Percentiles rank a stretch among this genome's conserved stretches.
These are phyloP conservation scores for Boletus sp. DNA, from an alignment of 1,284 basidiomycete genomes.

Conservation along the genomic window DNA sequence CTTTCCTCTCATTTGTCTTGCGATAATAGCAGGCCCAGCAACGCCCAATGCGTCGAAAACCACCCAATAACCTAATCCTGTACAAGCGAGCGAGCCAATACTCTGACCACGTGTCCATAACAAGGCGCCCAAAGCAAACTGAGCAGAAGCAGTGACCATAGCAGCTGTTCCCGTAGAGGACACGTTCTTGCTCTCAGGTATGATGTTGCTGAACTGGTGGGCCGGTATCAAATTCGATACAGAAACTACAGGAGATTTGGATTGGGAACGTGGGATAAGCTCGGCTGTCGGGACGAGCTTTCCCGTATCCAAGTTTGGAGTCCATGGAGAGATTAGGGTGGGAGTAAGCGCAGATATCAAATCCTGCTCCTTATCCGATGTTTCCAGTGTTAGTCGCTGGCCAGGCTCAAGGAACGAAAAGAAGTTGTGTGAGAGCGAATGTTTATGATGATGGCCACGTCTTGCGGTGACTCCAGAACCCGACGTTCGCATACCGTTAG, in stretches of 20 bases:
- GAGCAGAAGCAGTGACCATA: constrained; percentile 33
- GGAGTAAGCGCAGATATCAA: constrained; percentile 26
- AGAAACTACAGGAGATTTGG: constrained; percentile 23
- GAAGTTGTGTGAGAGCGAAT: constrained; percentile 92
- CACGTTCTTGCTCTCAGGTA: constrained; percentile 2
- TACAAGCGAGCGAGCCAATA: constrained; percentile 82
- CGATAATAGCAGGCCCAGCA: constrained; percentile 41
- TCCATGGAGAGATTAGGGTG: constrained; percentile 23
- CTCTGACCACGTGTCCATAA: constrained; percentile 94
- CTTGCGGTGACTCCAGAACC: constrained; percentile 33
- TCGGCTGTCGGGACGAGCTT: constrained; percentile 5
- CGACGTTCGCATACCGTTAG: constrained; percentile 8
- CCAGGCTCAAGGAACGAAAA: constrained; percentile 83
- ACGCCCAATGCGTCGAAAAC: constrained; percentile 93
- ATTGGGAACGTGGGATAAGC: constrained; percentile 21
- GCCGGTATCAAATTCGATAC: constrained; percentile 8
- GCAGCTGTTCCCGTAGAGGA: constrained; percentile 27
- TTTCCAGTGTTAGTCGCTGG: constrained; percentile 9
- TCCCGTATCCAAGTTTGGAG: constrained; percentile 14
- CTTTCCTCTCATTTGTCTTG: constrained; percentile 29
- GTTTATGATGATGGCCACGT: constrained; percentile 88
- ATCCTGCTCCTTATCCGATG: constrained; percentile 2
- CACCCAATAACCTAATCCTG: constrained; percentile 93
- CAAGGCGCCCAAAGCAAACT: constrained; percentile 64
- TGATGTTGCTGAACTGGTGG: neutral